A percentile compares a stretch with the other conserved stretches of the same genome.
phyloP scores from a whole-genome alignment of 352 stramenopile genomes.

The Pythium aquatile region DNA sequence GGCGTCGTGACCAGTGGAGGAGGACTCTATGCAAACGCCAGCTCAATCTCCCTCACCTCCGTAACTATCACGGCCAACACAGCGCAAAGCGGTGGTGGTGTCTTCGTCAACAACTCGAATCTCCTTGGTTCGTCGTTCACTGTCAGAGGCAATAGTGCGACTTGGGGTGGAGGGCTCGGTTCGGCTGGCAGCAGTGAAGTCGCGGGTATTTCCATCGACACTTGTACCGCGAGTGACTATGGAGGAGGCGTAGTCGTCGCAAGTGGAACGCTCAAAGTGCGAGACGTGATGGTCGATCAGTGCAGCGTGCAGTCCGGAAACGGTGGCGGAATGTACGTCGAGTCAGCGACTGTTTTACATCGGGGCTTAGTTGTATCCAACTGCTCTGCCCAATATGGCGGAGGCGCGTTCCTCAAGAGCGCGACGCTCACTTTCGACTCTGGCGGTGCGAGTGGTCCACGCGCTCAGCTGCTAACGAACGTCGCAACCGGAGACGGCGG shows the following conservation, averaged over 20 bases:
- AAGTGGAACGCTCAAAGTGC: conserved; percentile 8
- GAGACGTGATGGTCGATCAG: background rate
- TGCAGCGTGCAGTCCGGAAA: background rate
- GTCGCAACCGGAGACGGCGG: conserved; percentile 7
- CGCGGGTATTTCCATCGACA: background rate
- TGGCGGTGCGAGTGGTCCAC: background rate
- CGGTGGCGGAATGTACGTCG: conserved; percentile 24
- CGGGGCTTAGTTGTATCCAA: conserved; percentile 5
- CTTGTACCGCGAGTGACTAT: background rate
- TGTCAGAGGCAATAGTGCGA: conserved; percentile 7
- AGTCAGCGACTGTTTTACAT: background rate
- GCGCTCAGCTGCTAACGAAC: conserved; percentile 5
- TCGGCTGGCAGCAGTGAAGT: conserved; percentile 1
- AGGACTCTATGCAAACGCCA: conserved; percentile 7
- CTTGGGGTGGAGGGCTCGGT: conserved; percentile 12
- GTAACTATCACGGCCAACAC: conserved; percentile 10
- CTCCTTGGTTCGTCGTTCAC: conserved; percentile 1
- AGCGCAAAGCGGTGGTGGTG: conserved; percentile 12
- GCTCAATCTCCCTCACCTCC: background rate
- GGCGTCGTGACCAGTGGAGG: conserved; percentile 3
- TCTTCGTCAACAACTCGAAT: conserved; percentile 5
- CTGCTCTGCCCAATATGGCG: conserved; percentile 6
- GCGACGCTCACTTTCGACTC: background rate
- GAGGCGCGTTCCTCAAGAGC: conserved; percentile 6
- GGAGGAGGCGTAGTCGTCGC: conserved; percentile 19